A percentile compares a stretch with the other conserved stretches of the same genome.
Conservation (phyloP, 768 basidiomycete genomes). For the Dictyophora rubrovolvata region DNA sequence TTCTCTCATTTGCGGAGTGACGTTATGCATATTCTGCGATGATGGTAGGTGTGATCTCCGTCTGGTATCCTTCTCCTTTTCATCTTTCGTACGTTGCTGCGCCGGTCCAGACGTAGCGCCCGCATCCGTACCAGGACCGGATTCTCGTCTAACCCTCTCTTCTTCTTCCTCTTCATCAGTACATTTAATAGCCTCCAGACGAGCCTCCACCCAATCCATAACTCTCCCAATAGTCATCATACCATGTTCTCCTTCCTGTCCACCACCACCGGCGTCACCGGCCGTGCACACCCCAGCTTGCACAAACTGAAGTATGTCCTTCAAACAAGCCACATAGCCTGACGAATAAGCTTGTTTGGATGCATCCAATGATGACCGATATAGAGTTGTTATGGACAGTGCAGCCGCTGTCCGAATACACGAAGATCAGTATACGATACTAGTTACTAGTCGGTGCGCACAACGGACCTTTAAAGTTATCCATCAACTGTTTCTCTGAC, state of each 20-base stretch:
- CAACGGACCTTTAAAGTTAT: constrained; percentile 66
- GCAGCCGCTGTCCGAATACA: constrained; percentile 50
- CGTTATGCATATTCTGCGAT: background rate
- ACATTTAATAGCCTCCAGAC: constrained; percentile 64
- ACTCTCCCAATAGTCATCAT: constrained; percentile 64
- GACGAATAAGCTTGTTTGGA: constrained; percentile 75
- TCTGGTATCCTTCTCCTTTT: constrained; percentile 1
- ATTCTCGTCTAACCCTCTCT: constrained; percentile 3
- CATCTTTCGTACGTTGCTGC: background rate
- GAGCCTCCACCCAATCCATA: constrained; percentile 79
- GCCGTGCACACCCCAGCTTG: constrained; percentile 63
- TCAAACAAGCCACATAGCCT: constrained; percentile 71
- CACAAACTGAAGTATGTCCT: constrained; percentile 72
- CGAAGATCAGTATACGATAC: background rate
- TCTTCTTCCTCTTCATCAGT: constrained; percentile 77
- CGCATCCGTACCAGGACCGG: background rate
- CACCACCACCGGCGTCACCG: constrained; percentile 23
- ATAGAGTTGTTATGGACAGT: constrained; percentile 74
- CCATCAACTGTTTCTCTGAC: constrained; percentile 70
- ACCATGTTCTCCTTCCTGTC: constrained; percentile 37
- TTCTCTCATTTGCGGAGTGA: constrained; percentile 1
- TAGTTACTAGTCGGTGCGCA: background rate
- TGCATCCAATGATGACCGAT: constrained; percentile 65
- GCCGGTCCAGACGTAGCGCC: background rate
- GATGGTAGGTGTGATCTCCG: background rate